A percentile compares a stretch with the other conserved stretches of the same genome.
These are phyloP conservation scores for Boechera retrofracta DNA, from an alignment of 345 rosid genomes.

Conservation along the genomic window DNA sequence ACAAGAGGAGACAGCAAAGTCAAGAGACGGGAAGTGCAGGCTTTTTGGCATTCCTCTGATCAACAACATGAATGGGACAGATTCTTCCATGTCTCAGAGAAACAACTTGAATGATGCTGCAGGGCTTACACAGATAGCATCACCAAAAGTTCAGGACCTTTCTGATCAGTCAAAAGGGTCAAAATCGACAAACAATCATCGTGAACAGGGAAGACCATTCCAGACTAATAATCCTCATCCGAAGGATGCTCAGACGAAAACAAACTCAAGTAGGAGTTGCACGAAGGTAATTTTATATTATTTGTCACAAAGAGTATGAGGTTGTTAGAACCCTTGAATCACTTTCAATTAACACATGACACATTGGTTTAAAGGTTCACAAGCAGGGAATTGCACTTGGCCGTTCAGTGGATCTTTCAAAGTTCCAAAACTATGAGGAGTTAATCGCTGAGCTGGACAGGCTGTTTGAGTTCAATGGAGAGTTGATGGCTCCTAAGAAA, in stretches of 20 bases:
- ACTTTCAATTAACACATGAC: not conserved
- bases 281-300: slow-evolving; percentile 56
- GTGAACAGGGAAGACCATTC: slow-evolving; percentile 53
- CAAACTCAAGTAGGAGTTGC: slow-evolving; percentile 67
- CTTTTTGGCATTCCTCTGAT: slow-evolving; percentile 78
- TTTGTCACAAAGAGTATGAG: not conserved
- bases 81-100: slow-evolving; percentile 41
- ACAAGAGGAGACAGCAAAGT: slow-evolving; percentile 54
- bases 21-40: slow-evolving; percentile 63
- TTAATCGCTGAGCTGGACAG: slow-evolving; percentile 70
- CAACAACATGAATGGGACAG: slow-evolving; percentile 47
- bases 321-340: not conserved
- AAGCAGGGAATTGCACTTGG: slow-evolving; percentile 81
- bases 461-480: slow-evolving; percentile 77
- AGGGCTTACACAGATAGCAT: slow-evolving; percentile 32
- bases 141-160: slow-evolving; percentile 44
- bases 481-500: slow-evolving; percentile 59
- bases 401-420: slow-evolving; percentile 81
- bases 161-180: slow-evolving; percentile 52
- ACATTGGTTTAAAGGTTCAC: slow-evolving; percentile 59
- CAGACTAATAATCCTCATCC: slow-evolving; percentile 44
- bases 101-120: slow-evolving; percentile 40
- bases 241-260: slow-evolving; percentile 53
- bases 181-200: slow-evolving; percentile 46
- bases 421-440: slow-evolving; percentile 69